Evolutionary conservation across 495 filamentous ascomycete genomes (phyloP), one percentile per base, ranked within the genome.

Genomic region (Trichoderma erinaceum): DNA sequence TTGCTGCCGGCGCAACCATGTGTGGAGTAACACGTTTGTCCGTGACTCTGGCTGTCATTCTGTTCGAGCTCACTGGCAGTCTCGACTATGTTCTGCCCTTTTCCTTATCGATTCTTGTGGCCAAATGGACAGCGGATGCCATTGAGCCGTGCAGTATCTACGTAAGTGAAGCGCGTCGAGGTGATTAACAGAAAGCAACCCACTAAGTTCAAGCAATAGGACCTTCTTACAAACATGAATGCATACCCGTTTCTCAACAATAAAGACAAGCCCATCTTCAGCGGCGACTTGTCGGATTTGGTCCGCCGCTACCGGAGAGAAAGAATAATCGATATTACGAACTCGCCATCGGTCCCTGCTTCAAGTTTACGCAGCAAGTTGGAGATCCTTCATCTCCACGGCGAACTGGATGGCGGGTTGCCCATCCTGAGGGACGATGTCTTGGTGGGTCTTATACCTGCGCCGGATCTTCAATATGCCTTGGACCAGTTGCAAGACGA

Each of bases 91-190:
- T 99, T 32, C 82, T 99, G 0, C 95, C 95, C 0, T 99, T 99
- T 77, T 97, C 93, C 1, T 77, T 99, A 52, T 90, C 91, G 10
- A 90, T 99, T 25, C 85, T 97, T 16, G 93, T 97, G 43, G 89
- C 93, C 50, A 99, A 99, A 78, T 99, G 95, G 95, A 97, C 94
- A 0, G 95, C 95, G 0, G 95, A 98, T 76, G 94, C 94, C 11
- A 83, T 99, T 48, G 95, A 99, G 75, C 95, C 95, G 61, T 84
- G 92, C 48, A 96, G 91, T 76, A 98, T 99, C 69, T 99, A 99
- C 71, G 89, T 90, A 80, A 75, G 87, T 78, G 2, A 27, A 35
- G 43, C 46, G 0, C 21, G 13, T 16, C 38, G 15, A n/a, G n/a
- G 41, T 4, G 7, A 58, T 2, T 6, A 12, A 5, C 21, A 18